A percentile compares a stretch with the other conserved stretches of the same genome.
These are phyloP conservation scores for Globisporangium cystogenes DNA, from an alignment of 352 stramenopile species.

Conservation along the genomic window DNA sequence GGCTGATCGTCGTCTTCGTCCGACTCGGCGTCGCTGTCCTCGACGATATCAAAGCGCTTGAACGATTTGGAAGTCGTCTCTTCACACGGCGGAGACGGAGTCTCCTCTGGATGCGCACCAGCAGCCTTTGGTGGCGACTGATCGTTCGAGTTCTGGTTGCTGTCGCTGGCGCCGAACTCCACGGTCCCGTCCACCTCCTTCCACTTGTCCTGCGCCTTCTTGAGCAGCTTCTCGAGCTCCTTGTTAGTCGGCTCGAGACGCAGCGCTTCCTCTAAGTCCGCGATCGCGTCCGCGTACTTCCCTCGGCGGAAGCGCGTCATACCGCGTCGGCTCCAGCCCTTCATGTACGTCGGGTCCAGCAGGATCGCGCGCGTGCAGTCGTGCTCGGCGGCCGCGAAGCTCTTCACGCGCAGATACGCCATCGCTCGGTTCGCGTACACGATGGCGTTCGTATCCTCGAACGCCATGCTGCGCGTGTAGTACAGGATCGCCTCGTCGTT, in stretches of 20 bases:
- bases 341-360: conserved; percentile 82
- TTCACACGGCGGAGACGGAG: not conserved
- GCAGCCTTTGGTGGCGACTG: too few relatives aligned
- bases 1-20: conserved; percentile 8
- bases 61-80: conserved; percentile 14
- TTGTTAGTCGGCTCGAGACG: conserved; percentile 57
- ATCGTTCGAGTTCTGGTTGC: conserved; percentile 18
- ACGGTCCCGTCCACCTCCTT: conserved; percentile 51
- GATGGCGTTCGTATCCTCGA: conserved; percentile 65
- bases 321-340: conserved; percentile 81
- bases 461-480: conserved; percentile 88
- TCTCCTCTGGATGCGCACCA: not conserved
- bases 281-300: conserved; percentile 80
- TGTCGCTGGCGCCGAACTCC: not conserved
- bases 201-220: conserved; percentile 65
- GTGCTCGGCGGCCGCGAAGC: conserved; percentile 80
- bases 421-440: conserved; percentile 88
- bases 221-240: conserved; percentile 79
- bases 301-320: conserved; percentile 84
- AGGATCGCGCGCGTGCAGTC: conserved; percentile 78
- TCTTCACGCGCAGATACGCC: conserved; percentile 70
- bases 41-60: conserved; percentile 55
- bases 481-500: conserved; percentile 79
- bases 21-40: conserved; percentile 23
- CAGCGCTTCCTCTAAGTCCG: conserved; percentile 77